Evolutionary conservation across 208 protist genomes (phyloP).

Genomic region (Leishmania guyanensis): DNA sequence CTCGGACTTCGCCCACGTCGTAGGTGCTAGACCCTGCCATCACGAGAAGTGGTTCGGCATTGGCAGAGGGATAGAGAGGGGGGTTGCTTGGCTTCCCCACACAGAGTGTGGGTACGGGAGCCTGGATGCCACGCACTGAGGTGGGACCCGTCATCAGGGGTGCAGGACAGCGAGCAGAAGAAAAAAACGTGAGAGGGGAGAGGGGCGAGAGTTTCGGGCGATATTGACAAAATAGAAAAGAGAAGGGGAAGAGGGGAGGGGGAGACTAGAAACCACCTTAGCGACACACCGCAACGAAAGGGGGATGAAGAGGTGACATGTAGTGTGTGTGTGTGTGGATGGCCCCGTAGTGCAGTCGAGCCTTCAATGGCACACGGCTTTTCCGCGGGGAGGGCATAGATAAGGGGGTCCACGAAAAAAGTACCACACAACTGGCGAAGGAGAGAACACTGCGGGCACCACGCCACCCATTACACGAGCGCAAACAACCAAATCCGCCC

Average conservation of each 20-base stretch:
- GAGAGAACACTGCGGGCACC: not conserved
- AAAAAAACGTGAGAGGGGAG: too few species aligned
- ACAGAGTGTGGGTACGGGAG: not conserved
- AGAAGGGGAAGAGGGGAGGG: too few species aligned
- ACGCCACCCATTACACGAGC: not conserved
- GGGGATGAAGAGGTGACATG: not conserved
- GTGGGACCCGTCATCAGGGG: not conserved
- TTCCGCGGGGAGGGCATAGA: not conserved
- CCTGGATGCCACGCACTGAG: not conserved
- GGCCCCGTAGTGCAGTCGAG: not conserved
- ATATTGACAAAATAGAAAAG: too few species aligned
- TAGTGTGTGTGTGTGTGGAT: not conserved
- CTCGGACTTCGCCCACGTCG: not conserved
- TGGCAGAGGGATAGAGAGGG: not conserved
- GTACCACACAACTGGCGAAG: not conserved
- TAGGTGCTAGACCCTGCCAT: not conserved
- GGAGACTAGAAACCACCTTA: too few species aligned
- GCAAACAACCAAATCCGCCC: not conserved
- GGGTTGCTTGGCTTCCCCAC: too few species aligned
- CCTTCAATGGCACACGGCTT: not conserved
- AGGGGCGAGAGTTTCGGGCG: too few species aligned
- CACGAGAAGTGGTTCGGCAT: not conserved
- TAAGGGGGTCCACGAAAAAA: not conserved
- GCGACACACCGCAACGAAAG: not conserved
- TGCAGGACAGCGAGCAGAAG: not conserved